Conservation (phyloP, 192 early-diverging fungal genomes). For the Backusella circina region DNA sequence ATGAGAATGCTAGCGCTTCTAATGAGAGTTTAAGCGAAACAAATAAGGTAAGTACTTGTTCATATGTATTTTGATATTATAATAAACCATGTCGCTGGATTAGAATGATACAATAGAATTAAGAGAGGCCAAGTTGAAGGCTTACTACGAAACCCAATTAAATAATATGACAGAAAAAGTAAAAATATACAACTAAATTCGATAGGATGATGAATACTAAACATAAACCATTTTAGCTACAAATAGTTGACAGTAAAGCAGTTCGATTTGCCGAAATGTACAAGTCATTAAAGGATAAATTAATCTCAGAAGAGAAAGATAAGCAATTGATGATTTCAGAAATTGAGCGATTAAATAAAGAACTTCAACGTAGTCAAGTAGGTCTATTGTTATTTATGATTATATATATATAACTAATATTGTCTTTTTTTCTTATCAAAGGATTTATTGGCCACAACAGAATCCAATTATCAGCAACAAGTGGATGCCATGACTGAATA, state of each 20-base stretch:
- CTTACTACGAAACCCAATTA: conserved; percentile 19
- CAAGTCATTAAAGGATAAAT: conserved; percentile 30
- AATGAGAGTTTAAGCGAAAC: not conserved
- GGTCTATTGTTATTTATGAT: not conserved
- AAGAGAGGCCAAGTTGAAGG: not conserved
- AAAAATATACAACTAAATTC: not conserved
- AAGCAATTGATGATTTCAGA: conserved; percentile 14
- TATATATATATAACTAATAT: not conserved
- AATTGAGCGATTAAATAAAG: conserved; percentile 17
- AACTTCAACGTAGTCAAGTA: conserved; percentile 15
- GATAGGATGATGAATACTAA: not conserved
- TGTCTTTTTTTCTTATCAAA: too few relatives aligned
- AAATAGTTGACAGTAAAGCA: conserved; percentile 39
- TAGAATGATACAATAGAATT: not conserved
- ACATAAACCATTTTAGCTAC: conserved; percentile 12
- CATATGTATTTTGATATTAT: not conserved
- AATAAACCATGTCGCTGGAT: not conserved
- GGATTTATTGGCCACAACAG: conserved; percentile 33
- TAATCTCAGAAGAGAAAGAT: conserved; percentile 23
- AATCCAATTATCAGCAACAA: conserved; percentile 38
- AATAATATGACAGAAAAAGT: conserved; percentile 17
- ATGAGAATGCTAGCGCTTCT: not conserved
- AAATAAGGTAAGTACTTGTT: not conserved
- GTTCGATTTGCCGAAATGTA: conserved; percentile 33
- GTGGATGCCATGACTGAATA: conserved; percentile 44